Evolutionary conservation across 2,329 filamentous ascomycete species (phyloP).

Genomic region (Leptographium wingfieldii): DNA sequence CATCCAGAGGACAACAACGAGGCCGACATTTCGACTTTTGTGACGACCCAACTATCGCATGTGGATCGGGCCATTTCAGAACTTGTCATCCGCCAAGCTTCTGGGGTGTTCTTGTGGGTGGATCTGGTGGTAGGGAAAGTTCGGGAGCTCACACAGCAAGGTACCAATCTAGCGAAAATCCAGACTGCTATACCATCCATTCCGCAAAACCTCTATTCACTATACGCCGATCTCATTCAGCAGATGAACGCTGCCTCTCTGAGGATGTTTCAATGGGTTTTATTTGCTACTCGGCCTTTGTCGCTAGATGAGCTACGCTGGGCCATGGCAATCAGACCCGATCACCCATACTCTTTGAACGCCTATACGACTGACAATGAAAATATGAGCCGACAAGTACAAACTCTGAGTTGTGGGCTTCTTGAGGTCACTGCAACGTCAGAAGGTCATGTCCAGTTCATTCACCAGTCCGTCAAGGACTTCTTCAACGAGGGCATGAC

Average conservation of each 20-base stretch:
- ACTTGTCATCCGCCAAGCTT: background rate
- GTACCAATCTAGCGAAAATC: background rate
- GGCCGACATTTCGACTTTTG: background rate
- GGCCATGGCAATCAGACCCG: background rate
- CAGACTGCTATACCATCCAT: background rate
- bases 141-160: background rate
- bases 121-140: background rate
- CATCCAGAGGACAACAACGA: background rate
- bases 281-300: background rate
- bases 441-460: background rate
- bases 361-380: background rate
- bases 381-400: background rate
- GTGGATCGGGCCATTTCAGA: no score
- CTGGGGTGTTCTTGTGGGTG: background rate
- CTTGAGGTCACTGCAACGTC: background rate
- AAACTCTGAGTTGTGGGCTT: background rate
- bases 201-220: background rate
- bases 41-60: background rate
- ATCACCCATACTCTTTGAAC: slow-evolving; percentile 4
- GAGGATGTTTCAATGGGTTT: background rate
- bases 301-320: background rate
- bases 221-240: background rate
- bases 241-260: background rate
- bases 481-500: background rate
- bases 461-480: background rate